A percentile compares a stretch with the other conserved stretches of the same genome.
Conservation (phyloP, 139 green algal species). For the Diplosphaera chodatii region DNA sequence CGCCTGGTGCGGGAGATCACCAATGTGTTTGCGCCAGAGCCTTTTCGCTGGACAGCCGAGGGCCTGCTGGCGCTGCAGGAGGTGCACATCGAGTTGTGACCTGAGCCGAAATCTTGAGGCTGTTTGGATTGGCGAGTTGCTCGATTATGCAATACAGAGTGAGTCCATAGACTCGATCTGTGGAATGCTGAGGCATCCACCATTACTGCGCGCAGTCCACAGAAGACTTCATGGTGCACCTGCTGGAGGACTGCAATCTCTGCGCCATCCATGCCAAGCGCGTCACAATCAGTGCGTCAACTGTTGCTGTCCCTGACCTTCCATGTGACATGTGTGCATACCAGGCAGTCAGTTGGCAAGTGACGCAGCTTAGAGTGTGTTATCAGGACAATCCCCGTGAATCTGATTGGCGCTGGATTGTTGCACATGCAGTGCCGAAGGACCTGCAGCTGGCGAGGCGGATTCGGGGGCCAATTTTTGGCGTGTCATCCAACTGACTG, state of each 20-base stretch:
- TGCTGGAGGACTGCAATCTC: slow-evolving; percentile 94
- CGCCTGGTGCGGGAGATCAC: slow-evolving; percentile 81
- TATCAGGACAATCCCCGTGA: too few relatives aligned
- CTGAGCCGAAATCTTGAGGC: too few relatives aligned
- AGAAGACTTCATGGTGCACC: slow-evolving; percentile 91
- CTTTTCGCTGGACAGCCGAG: slow-evolving; percentile 93
- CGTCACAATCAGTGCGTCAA: slow-evolving; percentile 86
- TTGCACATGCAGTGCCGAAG: slow-evolving; percentile 90
- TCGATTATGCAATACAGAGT: too few relatives aligned
- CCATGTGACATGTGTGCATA: too few relatives aligned
- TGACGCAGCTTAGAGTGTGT: too few relatives aligned
- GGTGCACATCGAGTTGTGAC: slow-evolving; percentile 14
- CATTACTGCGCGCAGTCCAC: slow-evolving; percentile 68
- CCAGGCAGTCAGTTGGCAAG: too few relatives aligned
- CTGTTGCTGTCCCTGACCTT: too few relatives aligned
- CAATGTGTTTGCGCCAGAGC: slow-evolving; percentile 84
- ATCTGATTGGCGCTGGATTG: too few relatives aligned
- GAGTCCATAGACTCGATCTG: too few relatives aligned
- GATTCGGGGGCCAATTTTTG: slow-evolving; percentile 73
- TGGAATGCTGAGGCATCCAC: too few relatives aligned
- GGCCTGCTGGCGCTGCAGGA: slow-evolving; percentile 91
- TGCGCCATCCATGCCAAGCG: slow-evolving; percentile 92
- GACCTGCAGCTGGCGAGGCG: slow-evolving; percentile 86
- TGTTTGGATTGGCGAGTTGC: too few relatives aligned
- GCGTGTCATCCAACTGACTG: slow-evolving; percentile 62